Base-by-base conservation (phyloP, 176 grass and related monocot species). In the Poa annua region DNA sequence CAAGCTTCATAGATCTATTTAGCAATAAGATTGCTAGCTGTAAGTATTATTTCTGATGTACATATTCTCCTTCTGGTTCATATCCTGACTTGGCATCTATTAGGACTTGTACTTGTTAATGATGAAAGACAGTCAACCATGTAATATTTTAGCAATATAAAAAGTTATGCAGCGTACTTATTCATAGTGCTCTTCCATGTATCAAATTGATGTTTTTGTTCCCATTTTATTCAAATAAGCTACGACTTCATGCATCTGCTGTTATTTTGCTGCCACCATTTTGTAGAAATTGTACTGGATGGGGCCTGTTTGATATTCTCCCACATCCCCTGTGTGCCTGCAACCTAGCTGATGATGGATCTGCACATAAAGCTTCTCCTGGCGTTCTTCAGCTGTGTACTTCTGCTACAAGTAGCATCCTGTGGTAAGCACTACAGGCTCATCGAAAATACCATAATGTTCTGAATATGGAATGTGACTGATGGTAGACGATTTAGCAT, bases 331-430 rank as follows among this genome's bases (percentile, higher is more conserved):
- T 77, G 62, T 80, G 66, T 3, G 33, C 34, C 79, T 86, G 76
- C 32, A 26, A 12, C 29, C 36, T 32, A 83, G 76, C 71, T 2
- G 71, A 5, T 59, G 80, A 97, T 90, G 96, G 91, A 90, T 85
- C 52, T 92, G 8, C 85, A 68, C 79, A 80, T 83, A 45, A 93
- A 85, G 83, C 26, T 93, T 86, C 42, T 87, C 64, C n/a, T 99
- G 68, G 76, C 59, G 52, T 88, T n/a, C 69, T 29, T 95, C 65
- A 56, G 80, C 52, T 80, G 24, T 74, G 38, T 86, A 68, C 64
- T 99, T 67, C 79, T 86, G 49, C 32, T 92, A 47, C 72, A 86
- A 60, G 83, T 74, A 77, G 83, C 82, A 79, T 88, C 66, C 19
- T 88, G 80, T 72, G 96, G 93, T 99, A 86, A 87, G 87, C 81